A percentile compares a stretch with the other conserved stretches of the same genome.
Evolutionary conservation across 2,329 filamentous ascomycete genomes (phyloP).

Genomic region (Harringtonia lauricola): DNA sequence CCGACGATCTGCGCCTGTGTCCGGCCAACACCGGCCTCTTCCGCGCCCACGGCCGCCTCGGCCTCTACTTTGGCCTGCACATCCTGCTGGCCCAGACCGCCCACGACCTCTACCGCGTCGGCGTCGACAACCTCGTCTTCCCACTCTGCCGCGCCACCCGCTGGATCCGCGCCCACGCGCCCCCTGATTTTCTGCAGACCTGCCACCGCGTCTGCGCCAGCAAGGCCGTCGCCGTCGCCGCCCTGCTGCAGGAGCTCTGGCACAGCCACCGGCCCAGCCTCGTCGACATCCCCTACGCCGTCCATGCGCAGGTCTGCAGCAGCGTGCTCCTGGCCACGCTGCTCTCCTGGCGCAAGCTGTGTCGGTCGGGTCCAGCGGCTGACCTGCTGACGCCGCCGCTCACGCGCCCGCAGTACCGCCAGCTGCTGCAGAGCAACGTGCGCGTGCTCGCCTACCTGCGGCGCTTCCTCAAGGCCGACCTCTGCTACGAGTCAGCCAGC

Average conservation of each 20-base stretch:
- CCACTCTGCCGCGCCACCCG: slow-evolving; percentile 8
- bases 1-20: not conserved
- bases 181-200: slow-evolving; percentile 1
- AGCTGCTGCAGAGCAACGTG: slow-evolving; percentile 4
- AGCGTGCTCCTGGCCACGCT: slow-evolving; percentile 8
- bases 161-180: slow-evolving; percentile 7
- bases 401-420: not conserved
- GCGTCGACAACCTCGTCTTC: slow-evolving; percentile 8
- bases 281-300: slow-evolving; percentile 7
- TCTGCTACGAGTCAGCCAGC: slow-evolving; percentile 6
- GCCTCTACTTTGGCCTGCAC: slow-evolving; percentile 7
- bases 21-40: slow-evolving; percentile 4
- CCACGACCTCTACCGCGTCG: slow-evolving; percentile 8
- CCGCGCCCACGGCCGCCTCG: slow-evolving; percentile 1
- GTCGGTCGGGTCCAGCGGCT: not conserved
- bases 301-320: slow-evolving; percentile 9
- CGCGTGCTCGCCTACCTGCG: slow-evolving; percentile 4
- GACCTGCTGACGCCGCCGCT: not conserved
- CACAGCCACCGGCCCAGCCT: slow-evolving; percentile 1
- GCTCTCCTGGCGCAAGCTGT: slow-evolving; percentile 4
- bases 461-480: slow-evolving; percentile 6
- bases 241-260: slow-evolving; percentile 4
- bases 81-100: slow-evolving; percentile 7
- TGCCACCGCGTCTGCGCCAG: slow-evolving; percentile 8
- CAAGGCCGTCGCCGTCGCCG: slow-evolving; percentile 4